phyloP scores from a whole-genome alignment of 768 basidiomycete genomes.

The Aureoboletus auriporus region DNA sequence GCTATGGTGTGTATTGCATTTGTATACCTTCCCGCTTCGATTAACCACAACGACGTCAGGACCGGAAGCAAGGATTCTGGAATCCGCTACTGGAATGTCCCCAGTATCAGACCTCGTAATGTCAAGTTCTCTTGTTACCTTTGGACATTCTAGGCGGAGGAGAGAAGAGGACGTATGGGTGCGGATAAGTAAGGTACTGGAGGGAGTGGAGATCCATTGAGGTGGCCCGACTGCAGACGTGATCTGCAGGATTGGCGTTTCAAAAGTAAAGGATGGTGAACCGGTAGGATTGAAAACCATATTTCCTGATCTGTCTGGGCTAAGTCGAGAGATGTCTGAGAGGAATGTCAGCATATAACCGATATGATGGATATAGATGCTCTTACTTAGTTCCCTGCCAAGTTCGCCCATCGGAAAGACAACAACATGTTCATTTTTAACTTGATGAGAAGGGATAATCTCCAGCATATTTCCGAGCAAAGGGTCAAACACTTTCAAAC shows the following conservation, averaged over 20 bases:
- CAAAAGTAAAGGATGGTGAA: conserved; percentile 43
- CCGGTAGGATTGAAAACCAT: conserved; percentile 33
- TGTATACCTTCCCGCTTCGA: conserved; percentile 49
- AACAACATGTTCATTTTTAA: conserved; percentile 30
- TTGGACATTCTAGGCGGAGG: conserved; percentile 26
- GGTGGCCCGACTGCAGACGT: conserved; percentile 28
- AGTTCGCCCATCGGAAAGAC: conserved; percentile 66
- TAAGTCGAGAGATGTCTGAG: conserved; percentile 49
- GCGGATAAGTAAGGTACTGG: conserved; percentile 35
- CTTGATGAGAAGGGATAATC: conserved; percentile 29
- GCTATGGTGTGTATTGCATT: conserved; percentile 36
- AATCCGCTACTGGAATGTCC: conserved; percentile 43
- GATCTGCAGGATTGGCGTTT: conserved; percentile 70
- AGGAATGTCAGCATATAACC: conserved; percentile 3
- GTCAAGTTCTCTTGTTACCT: conserved; percentile 32
- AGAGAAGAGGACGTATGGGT: conserved; percentile 44
- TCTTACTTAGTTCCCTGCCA: conserved; percentile 57
- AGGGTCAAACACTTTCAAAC: conserved; percentile 51
- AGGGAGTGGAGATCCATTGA: conserved; percentile 10
- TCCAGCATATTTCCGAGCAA: conserved; percentile 53
- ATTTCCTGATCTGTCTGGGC: conserved; percentile 14
- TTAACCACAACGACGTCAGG: conserved; percentile 44
- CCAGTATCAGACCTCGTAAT: conserved; percentile 40
- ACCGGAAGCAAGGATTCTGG: conserved; percentile 34
- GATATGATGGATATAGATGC: neutral